Percentiles rank a stretch among this genome's conserved stretches.
Conservation (phyloP, 2,329 filamentous ascomycete genomes). For the Cryphonectria nitschkei region DNA sequence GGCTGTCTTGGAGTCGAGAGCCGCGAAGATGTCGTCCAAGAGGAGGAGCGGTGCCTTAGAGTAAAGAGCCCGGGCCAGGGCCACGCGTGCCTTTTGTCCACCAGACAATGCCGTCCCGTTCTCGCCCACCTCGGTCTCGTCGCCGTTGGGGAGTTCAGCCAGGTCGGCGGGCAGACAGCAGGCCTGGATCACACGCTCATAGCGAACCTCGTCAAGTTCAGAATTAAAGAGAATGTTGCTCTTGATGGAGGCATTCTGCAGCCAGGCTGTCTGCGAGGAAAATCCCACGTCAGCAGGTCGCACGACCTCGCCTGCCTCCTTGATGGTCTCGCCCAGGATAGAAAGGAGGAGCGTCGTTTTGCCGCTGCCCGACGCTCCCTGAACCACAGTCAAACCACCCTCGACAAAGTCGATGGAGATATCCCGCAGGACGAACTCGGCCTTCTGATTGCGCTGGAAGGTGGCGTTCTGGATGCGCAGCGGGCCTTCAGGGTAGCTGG, state of each 20-base stretch:
- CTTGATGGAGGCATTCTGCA: constrained; percentile 59
- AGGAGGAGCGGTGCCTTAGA: constrained; percentile 58
- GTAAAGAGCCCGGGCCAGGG: constrained; percentile 60
- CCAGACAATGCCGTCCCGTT: constrained; percentile 60
- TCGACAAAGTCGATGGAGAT: constrained; percentile 56
- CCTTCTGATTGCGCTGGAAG: constrained; percentile 54
- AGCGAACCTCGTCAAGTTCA: constrained; percentile 54
- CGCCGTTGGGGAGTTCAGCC: constrained; percentile 52
- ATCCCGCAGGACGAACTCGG: constrained; percentile 52
- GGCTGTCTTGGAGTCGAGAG: constrained; percentile 61
- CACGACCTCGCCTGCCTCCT: constrained; percentile 52
- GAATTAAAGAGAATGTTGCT: constrained; percentile 60
- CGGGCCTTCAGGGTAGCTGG: constrained; percentile 52
- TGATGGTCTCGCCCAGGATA: constrained; percentile 58
- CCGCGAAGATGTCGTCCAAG: constrained; percentile 63
- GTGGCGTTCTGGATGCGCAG: constrained; percentile 51
- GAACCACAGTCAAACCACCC: constrained; percentile 58
- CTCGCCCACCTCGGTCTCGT: constrained; percentile 57
- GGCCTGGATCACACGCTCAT: constrained; percentile 58
- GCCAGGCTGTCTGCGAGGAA: constrained; percentile 60
- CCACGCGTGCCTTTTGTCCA: constrained; percentile 60
- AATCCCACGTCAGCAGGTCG: constrained; percentile 58
- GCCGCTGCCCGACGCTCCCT: constrained; percentile 58
- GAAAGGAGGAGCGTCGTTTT: constrained; percentile 60
- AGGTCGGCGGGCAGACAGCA: constrained; percentile 58